A percentile compares a stretch with the other conserved stretches of the same genome.
phyloP scores from a whole-genome alignment of 2,329 filamentous ascomycete species.

The Plectosphaerella cucumerina region DNA sequence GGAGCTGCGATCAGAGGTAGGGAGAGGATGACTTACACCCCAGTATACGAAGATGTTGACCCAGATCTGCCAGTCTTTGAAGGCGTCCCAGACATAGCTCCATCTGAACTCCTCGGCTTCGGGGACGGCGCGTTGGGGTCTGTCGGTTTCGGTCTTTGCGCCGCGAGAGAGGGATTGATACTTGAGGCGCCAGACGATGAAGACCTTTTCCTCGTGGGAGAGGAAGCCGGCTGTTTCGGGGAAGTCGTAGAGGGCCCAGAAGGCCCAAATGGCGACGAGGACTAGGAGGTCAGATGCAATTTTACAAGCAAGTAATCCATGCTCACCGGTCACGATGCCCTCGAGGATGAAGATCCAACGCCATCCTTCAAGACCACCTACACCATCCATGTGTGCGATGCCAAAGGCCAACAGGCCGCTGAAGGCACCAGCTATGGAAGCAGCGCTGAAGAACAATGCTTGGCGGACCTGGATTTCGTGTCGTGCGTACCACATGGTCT shows the following conservation, averaged over 20 bases:
- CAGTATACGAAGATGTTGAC: constrained; percentile 58
- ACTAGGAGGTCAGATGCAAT: too few relatives aligned
- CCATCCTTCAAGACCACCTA: constrained; percentile 57
- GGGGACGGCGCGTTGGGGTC: constrained; percentile 32
- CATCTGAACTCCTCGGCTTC: constrained; percentile 73
- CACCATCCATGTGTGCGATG: constrained; percentile 65
- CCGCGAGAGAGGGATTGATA: constrained; percentile 47
- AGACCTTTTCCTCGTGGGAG: constrained; percentile 62
- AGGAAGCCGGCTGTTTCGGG: constrained; percentile 76
- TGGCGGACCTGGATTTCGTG: constrained; percentile 50
- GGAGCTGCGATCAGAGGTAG: neutral
- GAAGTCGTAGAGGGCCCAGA: constrained; percentile 75
- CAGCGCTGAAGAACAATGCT: constrained; percentile 79
- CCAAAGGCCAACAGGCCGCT: constrained; percentile 68
- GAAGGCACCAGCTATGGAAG: constrained; percentile 74
- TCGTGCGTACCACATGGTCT: constrained; percentile 55
- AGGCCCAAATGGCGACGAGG: constrained; percentile 60
- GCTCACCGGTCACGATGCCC: constrained; percentile 49
- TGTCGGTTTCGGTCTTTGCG: constrained; percentile 3
- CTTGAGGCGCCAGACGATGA: constrained; percentile 67
- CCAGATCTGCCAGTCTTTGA: constrained; percentile 79
- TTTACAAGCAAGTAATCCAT: too few relatives aligned
- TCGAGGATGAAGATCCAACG: constrained; percentile 66
- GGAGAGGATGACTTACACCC: constrained; percentile 45
- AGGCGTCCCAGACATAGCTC: constrained; percentile 67